These are phyloP conservation scores for Yarrowia keelungensis DNA, from an alignment of 805 yeast species.

Conservation along the genomic window DNA sequence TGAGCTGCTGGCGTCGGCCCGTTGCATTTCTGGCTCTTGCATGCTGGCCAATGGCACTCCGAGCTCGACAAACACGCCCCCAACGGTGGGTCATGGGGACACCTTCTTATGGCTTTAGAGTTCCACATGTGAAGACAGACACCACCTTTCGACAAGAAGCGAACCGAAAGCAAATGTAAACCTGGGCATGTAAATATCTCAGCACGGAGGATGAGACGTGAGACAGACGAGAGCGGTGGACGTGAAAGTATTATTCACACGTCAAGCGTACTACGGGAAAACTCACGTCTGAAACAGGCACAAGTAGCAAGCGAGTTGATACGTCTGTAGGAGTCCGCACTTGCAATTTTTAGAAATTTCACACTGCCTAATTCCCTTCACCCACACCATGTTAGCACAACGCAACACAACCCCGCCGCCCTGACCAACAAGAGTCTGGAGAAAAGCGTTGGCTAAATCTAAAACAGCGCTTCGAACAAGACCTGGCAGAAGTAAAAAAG, in stretches of 20 bases:
- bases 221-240: neutral
- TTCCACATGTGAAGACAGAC: constrained; percentile 9
- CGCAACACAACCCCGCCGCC: constrained; percentile 30
- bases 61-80: neutral
- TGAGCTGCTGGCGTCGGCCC: neutral
- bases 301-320: too few relatives aligned
- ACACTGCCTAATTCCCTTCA: too few relatives aligned
- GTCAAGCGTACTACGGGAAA: too few relatives aligned
- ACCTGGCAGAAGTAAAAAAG: neutral
- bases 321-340: too few relatives aligned
- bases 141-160: neutral
- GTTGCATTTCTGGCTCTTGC: neutral
- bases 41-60: neutral
- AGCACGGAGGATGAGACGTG: neutral
- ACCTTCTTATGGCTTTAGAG: constrained; percentile 11
- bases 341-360: neutral
- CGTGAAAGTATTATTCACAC: too few relatives aligned
- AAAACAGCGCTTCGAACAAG: neutral
- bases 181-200: constrained; percentile 3
- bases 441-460: constrained; percentile 24
- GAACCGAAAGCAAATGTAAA: constrained; percentile 24
- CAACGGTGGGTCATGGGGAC: constrained; percentile 31
- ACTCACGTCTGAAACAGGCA: too few relatives aligned
- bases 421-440: neutral
- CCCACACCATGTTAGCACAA: neutral